Evolutionary conservation across 352 stramenopile genomes (phyloP).

Genomic region (Phytophthora tentaculata): DNA sequence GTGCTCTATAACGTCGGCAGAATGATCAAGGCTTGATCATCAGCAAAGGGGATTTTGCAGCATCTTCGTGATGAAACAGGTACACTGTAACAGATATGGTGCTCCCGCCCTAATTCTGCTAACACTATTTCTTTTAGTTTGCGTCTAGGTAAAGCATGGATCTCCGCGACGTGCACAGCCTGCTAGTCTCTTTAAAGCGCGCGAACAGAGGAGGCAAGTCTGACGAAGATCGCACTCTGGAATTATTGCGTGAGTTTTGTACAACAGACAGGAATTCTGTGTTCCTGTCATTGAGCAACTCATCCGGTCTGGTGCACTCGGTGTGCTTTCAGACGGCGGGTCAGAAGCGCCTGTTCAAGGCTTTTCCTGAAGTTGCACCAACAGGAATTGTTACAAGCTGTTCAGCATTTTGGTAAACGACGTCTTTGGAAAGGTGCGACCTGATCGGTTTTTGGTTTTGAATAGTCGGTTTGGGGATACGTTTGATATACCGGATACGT

Average conservation of each 20-base stretch:
- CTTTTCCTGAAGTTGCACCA: conserved; percentile 27
- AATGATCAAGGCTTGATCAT: neutral
- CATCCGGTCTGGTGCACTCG: conserved; percentile 11
- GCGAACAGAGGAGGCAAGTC: neutral
- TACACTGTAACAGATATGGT: neutral
- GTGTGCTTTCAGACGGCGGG: conserved; percentile 20
- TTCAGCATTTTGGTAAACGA: conserved; percentile 23
- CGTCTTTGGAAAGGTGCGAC: conserved; percentile 20
- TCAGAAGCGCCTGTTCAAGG: conserved; percentile 18
- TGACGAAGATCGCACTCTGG: conserved; percentile 6
- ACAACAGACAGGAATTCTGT: conserved; percentile 1
- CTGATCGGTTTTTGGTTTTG: too few species aligned
- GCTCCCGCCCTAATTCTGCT: too few species aligned
- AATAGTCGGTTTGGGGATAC: too few species aligned
- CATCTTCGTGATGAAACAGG: neutral
- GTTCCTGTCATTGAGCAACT: conserved; percentile 9
- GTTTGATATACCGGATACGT: too few species aligned
- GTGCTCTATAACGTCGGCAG: neutral
- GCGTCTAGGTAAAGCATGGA: conserved; percentile 10
- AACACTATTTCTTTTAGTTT: neutral
- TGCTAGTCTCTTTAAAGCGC: neutral
- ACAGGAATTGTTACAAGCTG: conserved; percentile 28
- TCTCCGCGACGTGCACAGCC: conserved; percentile 18
- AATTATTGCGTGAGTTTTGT: conserved; percentile 21
- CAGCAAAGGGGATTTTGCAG: neutral